Percentiles rank a stretch among this genome's conserved stretches.
phyloP scores from a whole-genome alignment of 1,139 yeast species.

The Kluyveromyces sp. region DNA sequence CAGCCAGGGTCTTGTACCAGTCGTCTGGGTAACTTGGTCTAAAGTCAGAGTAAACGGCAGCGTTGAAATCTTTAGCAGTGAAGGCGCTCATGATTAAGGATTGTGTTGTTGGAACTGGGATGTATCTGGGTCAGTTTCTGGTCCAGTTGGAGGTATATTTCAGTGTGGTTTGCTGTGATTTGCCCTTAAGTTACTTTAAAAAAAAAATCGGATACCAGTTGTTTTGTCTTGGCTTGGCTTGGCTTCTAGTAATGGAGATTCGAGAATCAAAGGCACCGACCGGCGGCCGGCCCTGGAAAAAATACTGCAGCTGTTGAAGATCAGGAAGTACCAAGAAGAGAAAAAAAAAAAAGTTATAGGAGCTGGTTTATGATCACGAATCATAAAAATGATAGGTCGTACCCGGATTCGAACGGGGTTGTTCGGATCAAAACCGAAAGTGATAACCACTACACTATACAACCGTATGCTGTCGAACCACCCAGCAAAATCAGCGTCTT shows the following conservation, averaged over 20 bases:
- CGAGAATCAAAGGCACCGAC: too few species aligned
- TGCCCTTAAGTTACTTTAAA: too few species aligned
- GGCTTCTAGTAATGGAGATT: too few species aligned
- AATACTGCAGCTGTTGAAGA: too few species aligned
- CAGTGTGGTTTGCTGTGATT: too few species aligned
- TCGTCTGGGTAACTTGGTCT: constrained; percentile 60
- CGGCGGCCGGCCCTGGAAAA: too few species aligned
- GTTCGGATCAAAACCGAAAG: constrained; percentile 69
- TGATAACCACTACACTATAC: constrained; percentile 62
- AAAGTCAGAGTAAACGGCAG: constrained; percentile 50
- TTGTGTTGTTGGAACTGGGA: too few species aligned
- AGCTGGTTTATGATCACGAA: not conserved
- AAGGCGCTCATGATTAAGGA: constrained; percentile 51
- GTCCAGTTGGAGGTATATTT: too few species aligned
- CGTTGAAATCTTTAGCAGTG: constrained; percentile 49
- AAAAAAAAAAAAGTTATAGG: not conserved
- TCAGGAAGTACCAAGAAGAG: too few species aligned
- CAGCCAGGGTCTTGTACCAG: constrained; percentile 41
- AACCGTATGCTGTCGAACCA: not conserved
- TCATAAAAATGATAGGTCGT: constrained; percentile 50
- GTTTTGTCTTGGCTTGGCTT: too few species aligned
- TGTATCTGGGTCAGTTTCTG: not conserved
- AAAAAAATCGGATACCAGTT: too few species aligned
- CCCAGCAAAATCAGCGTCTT: too few species aligned
- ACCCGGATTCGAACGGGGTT: constrained; percentile 96